These are phyloP conservation scores for Posidonia oceanica DNA, from an alignment of 116 monocot species.

Conservation along the genomic window DNA sequence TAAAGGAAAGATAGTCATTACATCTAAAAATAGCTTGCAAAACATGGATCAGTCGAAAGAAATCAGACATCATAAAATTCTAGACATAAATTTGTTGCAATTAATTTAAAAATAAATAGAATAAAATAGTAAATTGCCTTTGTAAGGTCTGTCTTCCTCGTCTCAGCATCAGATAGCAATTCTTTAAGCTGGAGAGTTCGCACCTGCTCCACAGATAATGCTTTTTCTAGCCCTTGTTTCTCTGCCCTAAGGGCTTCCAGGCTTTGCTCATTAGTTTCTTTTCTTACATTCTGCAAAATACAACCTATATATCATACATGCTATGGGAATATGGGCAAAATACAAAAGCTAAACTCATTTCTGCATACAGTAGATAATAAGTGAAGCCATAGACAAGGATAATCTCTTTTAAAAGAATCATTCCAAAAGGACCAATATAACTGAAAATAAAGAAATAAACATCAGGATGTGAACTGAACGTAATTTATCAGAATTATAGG, in stretches of 20 bases:
- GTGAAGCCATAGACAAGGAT: no score
- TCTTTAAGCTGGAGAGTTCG: conserved; percentile 65
- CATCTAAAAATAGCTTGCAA: no score
- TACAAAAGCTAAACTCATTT: neutral
- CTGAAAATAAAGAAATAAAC: no score
- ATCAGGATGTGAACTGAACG: no score
- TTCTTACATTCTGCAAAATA: conserved; percentile 36
- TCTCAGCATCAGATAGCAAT: conserved; percentile 63
- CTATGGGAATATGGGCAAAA: neutral
- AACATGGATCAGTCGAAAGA: neutral
- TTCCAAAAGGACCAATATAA: no score
- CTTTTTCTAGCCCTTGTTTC: conserved; percentile 70
- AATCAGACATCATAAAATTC: neutral
- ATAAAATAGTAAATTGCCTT: conserved; percentile 38
- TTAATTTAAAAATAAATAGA: neutral
- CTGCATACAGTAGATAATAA: neutral
- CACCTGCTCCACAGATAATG: conserved; percentile 60
- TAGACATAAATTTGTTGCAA: neutral
- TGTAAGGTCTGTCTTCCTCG: conserved; percentile 61
- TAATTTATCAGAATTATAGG: no score
- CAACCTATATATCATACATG: neutral
- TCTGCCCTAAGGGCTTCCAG: conserved; percentile 47
- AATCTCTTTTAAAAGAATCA: no score
- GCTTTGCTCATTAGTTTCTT: conserved; percentile 21
- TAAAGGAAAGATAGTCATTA: no score